A percentile compares a stretch with the other conserved stretches of the same genome.
These are phyloP conservation scores for Pseudozyma sp. DNA, from an alignment of 1,284 basidiomycete genomes.

Conservation along the genomic window DNA sequence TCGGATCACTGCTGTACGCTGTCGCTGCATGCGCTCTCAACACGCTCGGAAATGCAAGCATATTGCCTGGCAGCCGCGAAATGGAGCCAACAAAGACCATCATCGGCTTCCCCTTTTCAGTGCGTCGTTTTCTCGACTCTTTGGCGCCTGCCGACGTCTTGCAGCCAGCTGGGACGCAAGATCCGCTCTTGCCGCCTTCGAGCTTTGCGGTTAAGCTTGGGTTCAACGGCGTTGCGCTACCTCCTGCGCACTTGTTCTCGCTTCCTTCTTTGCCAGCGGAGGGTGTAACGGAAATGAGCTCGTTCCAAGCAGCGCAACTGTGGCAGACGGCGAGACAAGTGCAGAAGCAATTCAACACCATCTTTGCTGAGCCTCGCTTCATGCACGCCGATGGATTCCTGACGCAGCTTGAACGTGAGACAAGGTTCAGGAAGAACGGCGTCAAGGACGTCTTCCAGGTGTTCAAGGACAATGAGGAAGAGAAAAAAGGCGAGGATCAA, in stretches of 20 bases:
- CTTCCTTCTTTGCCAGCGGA: slow-evolving; percentile 12
- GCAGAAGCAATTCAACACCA: slow-evolving; percentile 39
- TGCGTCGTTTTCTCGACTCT: slow-evolving; percentile 28
- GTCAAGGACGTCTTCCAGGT: slow-evolving; percentile 46
- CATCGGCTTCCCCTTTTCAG: slow-evolving; percentile 48
- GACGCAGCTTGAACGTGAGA: slow-evolving; percentile 39
- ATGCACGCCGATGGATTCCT: slow-evolving; percentile 47
- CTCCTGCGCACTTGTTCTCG: slow-evolving; percentile 40
- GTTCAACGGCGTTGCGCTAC: slow-evolving; percentile 35
- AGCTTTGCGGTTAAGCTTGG: slow-evolving; percentile 37
- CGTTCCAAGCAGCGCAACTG: slow-evolving; percentile 24
- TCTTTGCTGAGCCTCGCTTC: slow-evolving; percentile 38
- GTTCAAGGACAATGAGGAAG: slow-evolving; percentile 25
- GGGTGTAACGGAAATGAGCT: not conserved
- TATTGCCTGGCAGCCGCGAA: not conserved
- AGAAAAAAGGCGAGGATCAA: not conserved
- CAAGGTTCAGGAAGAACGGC: slow-evolving; percentile 38
- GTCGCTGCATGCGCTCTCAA: slow-evolving; percentile 44
- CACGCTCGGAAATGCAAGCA: slow-evolving; percentile 24
- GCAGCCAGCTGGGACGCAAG: slow-evolving; percentile 9
- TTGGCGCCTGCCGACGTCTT: slow-evolving; percentile 16
- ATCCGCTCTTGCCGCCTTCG: slow-evolving; percentile 25
- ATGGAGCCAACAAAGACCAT: slow-evolving; percentile 26
- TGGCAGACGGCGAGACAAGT: slow-evolving; percentile 46
- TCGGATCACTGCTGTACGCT: slow-evolving; percentile 42